Percentiles rank a stretch among this genome's conserved stretches.
Evolutionary conservation across 2,329 filamentous ascomycete species (phyloP).

Genomic region (Sporothrix pallida): DNA sequence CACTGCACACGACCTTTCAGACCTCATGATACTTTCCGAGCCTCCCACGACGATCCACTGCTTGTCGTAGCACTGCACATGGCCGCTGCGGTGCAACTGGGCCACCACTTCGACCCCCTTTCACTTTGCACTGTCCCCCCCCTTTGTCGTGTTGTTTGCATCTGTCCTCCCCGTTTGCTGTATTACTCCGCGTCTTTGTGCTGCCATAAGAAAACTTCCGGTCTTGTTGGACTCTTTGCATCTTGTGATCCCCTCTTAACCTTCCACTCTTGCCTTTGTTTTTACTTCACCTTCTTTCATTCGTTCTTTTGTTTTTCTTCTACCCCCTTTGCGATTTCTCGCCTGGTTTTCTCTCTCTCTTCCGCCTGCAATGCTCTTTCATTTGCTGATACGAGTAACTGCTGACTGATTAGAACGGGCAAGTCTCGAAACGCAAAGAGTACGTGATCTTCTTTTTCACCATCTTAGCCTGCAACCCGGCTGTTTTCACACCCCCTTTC

Average conservation of each 20-base stretch:
- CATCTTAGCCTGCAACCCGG: conserved; percentile 45
- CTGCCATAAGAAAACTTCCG: background rate
- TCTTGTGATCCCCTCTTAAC: background rate
- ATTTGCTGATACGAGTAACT: conserved; percentile 18
- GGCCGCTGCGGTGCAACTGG: conserved; percentile 10
- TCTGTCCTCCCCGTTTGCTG: conserved; percentile 4
- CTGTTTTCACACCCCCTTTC: conserved; percentile 43
- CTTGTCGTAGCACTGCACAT: conserved; percentile 2
- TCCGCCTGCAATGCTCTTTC: conserved; percentile 16
- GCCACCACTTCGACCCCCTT: background rate
- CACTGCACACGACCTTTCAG: background rate
- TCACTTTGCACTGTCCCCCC: background rate
- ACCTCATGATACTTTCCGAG: conserved; percentile 9
- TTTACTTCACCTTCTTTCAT: background rate
- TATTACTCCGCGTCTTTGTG: conserved; percentile 10
- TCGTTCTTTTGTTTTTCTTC: conserved; percentile 1
- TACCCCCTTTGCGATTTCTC: conserved; percentile 30
- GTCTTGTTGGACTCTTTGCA: background rate
- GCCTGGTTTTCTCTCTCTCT: conserved; percentile 23
- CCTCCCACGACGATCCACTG: background rate
- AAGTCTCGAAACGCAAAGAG: conserved; percentile 51
- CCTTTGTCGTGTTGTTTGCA: conserved; percentile 11
- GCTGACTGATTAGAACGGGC: conserved; percentile 37
- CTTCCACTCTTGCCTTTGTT: too few species aligned
- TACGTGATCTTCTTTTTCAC: conserved; percentile 48